These are phyloP conservation scores for Bombardia bombarda DNA, from an alignment of 495 filamentous ascomycete species.

Conservation along the genomic window DNA sequence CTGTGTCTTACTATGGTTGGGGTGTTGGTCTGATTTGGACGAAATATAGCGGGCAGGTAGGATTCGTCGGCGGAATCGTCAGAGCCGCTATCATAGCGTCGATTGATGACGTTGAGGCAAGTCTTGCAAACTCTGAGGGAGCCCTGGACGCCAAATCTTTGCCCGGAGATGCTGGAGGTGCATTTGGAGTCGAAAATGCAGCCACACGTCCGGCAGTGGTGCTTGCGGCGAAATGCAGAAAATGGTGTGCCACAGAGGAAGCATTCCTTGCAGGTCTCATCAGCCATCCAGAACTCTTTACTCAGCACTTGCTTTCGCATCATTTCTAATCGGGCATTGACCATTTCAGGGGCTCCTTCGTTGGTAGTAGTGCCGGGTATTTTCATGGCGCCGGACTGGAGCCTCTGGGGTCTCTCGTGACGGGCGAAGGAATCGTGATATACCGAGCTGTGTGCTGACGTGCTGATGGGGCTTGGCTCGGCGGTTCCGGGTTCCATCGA, in stretches of 20 bases:
- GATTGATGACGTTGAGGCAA: constrained; percentile 88
- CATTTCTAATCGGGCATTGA: constrained; percentile 55
- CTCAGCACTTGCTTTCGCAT: constrained; percentile 78
- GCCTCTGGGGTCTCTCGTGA: constrained; percentile 32
- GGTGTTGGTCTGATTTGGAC: constrained; percentile 38
- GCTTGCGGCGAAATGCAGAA: constrained; percentile 88
- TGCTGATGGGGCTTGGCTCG: constrained; percentile 43
- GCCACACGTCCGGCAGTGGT: constrained; percentile 90
- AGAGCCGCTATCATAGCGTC: constrained; percentile 75
- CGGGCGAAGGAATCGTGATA: constrained; percentile 43
- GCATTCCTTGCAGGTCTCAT: constrained; percentile 96
- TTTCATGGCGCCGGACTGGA: constrained; percentile 35
- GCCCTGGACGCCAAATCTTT: constrained; percentile 78
- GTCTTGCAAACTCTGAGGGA: constrained; percentile 87
- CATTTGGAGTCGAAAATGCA: constrained; percentile 98
- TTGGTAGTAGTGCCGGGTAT: constrained; percentile 48
- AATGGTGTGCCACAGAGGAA: constrained; percentile 87
- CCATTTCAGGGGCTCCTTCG: constrained; percentile 49
- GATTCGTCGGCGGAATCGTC: constrained; percentile 74
- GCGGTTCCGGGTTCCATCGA: constrained; percentile 50
- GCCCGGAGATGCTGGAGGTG: constrained; percentile 78
- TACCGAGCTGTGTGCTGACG: constrained; percentile 46
- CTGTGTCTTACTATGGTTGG: constrained; percentile 18
- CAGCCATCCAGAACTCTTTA: constrained; percentile 98
- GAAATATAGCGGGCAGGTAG: constrained; percentile 44